These are phyloP conservation scores for Cucumis melo DNA, from an alignment of 306 rosid species.

Conservation along the genomic window DNA sequence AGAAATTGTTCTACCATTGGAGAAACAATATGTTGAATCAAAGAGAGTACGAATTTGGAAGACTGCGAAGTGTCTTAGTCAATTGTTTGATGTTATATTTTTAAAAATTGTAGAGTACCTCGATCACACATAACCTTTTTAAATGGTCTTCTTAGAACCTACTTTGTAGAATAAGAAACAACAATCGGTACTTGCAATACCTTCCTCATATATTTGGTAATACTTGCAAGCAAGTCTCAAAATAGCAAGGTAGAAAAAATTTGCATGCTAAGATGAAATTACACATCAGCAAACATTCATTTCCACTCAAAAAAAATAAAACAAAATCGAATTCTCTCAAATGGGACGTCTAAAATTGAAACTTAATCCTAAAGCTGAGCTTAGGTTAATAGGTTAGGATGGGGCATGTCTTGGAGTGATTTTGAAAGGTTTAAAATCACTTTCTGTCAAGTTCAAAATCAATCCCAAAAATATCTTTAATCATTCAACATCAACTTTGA, in stretches of 20 bases:
- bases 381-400: not conserved
- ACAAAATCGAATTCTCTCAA: not conserved
- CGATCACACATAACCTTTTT: not conserved
- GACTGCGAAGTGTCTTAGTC: not conserved
- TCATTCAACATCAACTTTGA: too few relatives aligned
- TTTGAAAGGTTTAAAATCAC: too few relatives aligned
- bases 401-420: too few relatives aligned
- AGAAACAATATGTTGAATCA: not conserved
- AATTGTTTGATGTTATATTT: not conserved
- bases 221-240: not conserved
- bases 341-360: not conserved
- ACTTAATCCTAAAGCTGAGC: not conserved
- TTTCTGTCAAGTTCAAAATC: too few relatives aligned
- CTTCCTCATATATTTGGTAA: not conserved
- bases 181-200: not conserved
- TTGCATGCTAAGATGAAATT: not conserved
- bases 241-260: not conserved
- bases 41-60: not conserved
- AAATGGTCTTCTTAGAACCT: not conserved
- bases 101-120: not conserved
- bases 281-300: not conserved
- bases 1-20: constrained; percentile 2
- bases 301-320: not conserved
- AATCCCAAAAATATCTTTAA: too few relatives aligned
- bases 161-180: not conserved